Percentiles rank a stretch among this genome's conserved stretches.
Conservation (phyloP, 1,284 basidiomycete species). For the Trametes versicolor region DNA sequence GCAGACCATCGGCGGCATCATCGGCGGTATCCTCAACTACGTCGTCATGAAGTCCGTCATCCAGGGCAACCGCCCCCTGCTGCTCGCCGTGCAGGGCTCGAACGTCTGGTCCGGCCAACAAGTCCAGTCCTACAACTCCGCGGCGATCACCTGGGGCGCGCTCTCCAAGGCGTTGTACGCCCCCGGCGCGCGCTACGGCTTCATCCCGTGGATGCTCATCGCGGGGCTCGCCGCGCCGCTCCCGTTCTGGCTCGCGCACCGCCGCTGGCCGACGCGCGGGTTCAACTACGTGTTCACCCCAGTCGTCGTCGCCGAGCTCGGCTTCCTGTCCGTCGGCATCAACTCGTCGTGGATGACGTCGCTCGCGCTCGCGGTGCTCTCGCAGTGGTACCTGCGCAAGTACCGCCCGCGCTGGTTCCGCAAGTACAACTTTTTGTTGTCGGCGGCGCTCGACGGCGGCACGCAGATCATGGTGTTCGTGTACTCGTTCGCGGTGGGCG, state of each 20-base stretch:
- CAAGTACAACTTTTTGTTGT: slow-evolving; percentile 68
- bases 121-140: slow-evolving; percentile 55
- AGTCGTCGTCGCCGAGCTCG: slow-evolving; percentile 54
- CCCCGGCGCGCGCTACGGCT: slow-evolving; percentile 63
- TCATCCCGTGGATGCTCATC: slow-evolving; percentile 63
- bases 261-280: slow-evolving; percentile 54
- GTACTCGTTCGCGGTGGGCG: slow-evolving; percentile 67
- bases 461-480: slow-evolving; percentile 51
- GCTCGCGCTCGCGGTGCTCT: slow-evolving; percentile 56
- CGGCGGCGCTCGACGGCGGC: slow-evolving; percentile 64
- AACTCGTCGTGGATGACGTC: slow-evolving; percentile 57
- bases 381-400: slow-evolving; percentile 49
- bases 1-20: slow-evolving; percentile 59
- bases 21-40: slow-evolving; percentile 47
- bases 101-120: slow-evolving; percentile 62
- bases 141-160: slow-evolving; percentile 80
- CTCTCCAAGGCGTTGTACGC: slow-evolving; percentile 77
- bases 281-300: slow-evolving; percentile 60
- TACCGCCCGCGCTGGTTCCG: slow-evolving; percentile 56
- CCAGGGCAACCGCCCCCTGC: slow-evolving; percentile 38
- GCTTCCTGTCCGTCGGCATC: slow-evolving; percentile 58
- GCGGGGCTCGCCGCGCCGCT: slow-evolving; percentile 62
- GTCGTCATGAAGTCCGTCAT: slow-evolving; percentile 43
- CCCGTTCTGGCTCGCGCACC: slow-evolving; percentile 62
- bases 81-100: slow-evolving; percentile 53